Percentiles rank a stretch among this genome's conserved stretches.
These are phyloP conservation scores for Cryptosporidium andersoni DNA, from an alignment of 169 alveolate genomes.

Conservation along the genomic window DNA sequence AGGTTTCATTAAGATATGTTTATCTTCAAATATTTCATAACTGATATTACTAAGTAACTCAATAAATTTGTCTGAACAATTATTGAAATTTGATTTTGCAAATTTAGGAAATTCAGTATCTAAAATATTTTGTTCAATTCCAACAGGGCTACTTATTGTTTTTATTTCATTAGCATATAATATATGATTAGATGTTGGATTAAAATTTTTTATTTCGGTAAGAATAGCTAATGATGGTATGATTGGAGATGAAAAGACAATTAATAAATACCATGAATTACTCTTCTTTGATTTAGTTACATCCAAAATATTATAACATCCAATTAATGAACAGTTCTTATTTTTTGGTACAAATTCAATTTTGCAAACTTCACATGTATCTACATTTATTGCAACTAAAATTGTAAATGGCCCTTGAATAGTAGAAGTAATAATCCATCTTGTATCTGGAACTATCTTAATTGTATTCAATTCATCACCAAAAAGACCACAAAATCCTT, in stretches of 20 bases:
- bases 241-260: constrained; percentile 26
- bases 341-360: constrained; percentile 2
- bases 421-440: constrained; percentile 47
- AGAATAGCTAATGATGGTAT: constrained; percentile 62
- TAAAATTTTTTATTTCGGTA: constrained; percentile 20
- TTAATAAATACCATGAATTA: background rate
- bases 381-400: constrained; percentile 23
- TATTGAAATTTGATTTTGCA: background rate
- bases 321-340: background rate
- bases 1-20: constrained; percentile 22
- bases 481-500: constrained; percentile 55
- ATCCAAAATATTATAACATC: constrained; percentile 9
- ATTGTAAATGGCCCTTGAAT: constrained; percentile 3
- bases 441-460: constrained; percentile 23
- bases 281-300: background rate
- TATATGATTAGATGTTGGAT: constrained; percentile 9
- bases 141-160: constrained; percentile 53
- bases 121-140: constrained; percentile 12
- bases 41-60: background rate
- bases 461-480: constrained; percentile 4
- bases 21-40: constrained; percentile 14
- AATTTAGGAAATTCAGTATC: background rate
- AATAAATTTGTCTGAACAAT: constrained; percentile 10
- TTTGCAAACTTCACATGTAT: constrained; percentile 33
- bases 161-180: constrained; percentile 39